These are phyloP conservation scores for Thalia dealbata DNA, from an alignment of 176 grass and related monocot species.

Conservation along the genomic window DNA sequence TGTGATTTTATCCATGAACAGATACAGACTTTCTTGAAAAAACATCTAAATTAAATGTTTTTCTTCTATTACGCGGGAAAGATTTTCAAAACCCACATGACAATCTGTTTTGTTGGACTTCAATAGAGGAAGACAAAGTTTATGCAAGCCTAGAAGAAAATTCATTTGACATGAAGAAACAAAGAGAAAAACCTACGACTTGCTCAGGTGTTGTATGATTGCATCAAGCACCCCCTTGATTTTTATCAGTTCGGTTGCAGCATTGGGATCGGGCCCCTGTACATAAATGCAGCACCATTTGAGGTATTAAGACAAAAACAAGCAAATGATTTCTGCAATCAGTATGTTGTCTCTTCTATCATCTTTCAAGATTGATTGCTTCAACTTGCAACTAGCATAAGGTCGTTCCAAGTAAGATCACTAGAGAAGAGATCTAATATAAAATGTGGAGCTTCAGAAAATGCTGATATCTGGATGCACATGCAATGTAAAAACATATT, in stretches of 20 bases:
- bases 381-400: neutral
- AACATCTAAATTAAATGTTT: neutral
- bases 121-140: neutral
- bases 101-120: neutral
- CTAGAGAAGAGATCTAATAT: neutral
- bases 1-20: neutral
- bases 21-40: neutral
- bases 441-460: neutral
- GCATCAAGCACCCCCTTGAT: constrained; percentile 57
- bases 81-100: neutral
- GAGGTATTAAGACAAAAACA: neutral
- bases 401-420: neutral
- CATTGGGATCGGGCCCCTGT: constrained; percentile 78
- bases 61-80: neutral
- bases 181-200: constrained; percentile 44
- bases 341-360: too few relatives aligned
- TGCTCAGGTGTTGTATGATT: constrained; percentile 49
- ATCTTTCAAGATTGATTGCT: neutral
- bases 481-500: neutral
- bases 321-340: neutral
- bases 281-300: constrained; percentile 20
- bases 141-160: constrained; percentile 11
- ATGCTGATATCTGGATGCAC: neutral
- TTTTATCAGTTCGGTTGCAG: constrained; percentile 56
- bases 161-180: constrained; percentile 9